Percentiles rank a stretch among this genome's conserved stretches.
These are phyloP conservation scores for Hansenula lynferdii DNA, from an alignment of 1,139 yeast genomes.

Conservation along the genomic window DNA sequence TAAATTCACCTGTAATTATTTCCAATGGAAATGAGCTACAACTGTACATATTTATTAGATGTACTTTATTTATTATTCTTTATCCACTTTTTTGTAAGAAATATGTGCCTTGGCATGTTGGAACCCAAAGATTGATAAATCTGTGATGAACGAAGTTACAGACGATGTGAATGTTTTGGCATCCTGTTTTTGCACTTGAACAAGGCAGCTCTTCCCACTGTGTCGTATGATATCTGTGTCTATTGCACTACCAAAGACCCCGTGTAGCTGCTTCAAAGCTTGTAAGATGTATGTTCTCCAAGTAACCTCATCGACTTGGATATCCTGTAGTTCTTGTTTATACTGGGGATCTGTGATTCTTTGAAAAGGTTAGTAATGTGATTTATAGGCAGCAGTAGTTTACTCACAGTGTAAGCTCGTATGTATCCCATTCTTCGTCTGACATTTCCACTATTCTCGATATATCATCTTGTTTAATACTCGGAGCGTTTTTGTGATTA, in stretches of 20 bases:
- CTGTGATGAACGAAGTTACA: slow-evolving; percentile 22
- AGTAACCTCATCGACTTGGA: slow-evolving; percentile 27
- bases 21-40: slow-evolving; percentile 30
- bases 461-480: too few relatives aligned
- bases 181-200: slow-evolving; percentile 26
- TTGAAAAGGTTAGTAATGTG: neutral
- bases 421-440: slow-evolving; percentile 6
- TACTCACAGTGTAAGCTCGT: slow-evolving; percentile 11
- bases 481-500: too few relatives aligned
- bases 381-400: accelerated
- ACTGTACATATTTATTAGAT: too few relatives aligned
- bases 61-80: slow-evolving; percentile 9
- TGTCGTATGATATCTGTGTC: slow-evolving; percentile 25
- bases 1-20: slow-evolving; percentile 32
- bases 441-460: too few relatives aligned
- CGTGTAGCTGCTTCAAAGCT: slow-evolving; percentile 31
- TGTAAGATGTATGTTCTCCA: slow-evolving; percentile 31
- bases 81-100: slow-evolving; percentile 15
- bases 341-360: slow-evolving; percentile 11
- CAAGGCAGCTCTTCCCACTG: slow-evolving; percentile 21
- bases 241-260: slow-evolving; percentile 33
- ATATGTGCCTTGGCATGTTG: slow-evolving; percentile 18
- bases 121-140: slow-evolving; percentile 23
- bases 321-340: slow-evolving; percentile 15
- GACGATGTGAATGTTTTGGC: slow-evolving; percentile 25